These are phyloP conservation scores for Leccinum subspadiceum DNA, from an alignment of 1,284 basidiomycete species.

Conservation along the genomic window DNA sequence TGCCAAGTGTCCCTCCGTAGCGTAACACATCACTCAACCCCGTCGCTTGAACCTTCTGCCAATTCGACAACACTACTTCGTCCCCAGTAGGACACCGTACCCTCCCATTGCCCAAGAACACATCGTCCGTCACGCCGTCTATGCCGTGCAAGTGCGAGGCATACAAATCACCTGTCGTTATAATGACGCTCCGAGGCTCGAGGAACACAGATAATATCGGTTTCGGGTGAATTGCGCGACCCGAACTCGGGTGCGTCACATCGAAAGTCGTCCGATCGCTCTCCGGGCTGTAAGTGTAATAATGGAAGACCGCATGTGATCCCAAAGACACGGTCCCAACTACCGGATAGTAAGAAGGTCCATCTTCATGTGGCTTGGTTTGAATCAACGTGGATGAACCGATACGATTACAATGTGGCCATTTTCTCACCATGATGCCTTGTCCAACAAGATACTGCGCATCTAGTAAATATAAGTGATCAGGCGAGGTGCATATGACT, in stretches of 20 bases:
- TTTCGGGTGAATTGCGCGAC: constrained; percentile 56
- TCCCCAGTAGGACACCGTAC: constrained; percentile 21
- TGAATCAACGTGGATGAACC: constrained; percentile 5
- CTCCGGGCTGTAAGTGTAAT: constrained; percentile 61
- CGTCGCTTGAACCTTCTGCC: constrained; percentile 44
- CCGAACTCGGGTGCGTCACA: constrained; percentile 33
- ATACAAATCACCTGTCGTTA: constrained; percentile 73
- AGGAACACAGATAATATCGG: constrained; percentile 76
- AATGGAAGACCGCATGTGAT: constrained; percentile 81
- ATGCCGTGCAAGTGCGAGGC: constrained; percentile 75
- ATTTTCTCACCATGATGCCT: constrained; percentile 79
- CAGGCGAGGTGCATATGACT: constrained; percentile 12
- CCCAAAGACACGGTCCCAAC: constrained; percentile 90
- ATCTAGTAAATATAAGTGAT: constrained; percentile 14
- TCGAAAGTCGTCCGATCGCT: background rate
- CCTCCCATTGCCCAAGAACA: constrained; percentile 29
- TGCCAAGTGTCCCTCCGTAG: constrained; percentile 49
- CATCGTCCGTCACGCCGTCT: constrained; percentile 51
- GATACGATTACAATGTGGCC: constrained; percentile 1
- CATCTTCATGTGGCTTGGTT: constrained; percentile 87
- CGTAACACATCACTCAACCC: constrained; percentile 38
- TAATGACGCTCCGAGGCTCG: constrained; percentile 78
- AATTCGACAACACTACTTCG: constrained; percentile 54
- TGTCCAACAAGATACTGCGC: constrained; percentile 81
- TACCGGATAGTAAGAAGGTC: constrained; percentile 82